Percentiles rank a stretch among this genome's conserved stretches.
These are phyloP conservation scores for Penicillium psychrofluorescens DNA, from an alignment of 495 filamentous ascomycete species.

Conservation along the genomic window DNA sequence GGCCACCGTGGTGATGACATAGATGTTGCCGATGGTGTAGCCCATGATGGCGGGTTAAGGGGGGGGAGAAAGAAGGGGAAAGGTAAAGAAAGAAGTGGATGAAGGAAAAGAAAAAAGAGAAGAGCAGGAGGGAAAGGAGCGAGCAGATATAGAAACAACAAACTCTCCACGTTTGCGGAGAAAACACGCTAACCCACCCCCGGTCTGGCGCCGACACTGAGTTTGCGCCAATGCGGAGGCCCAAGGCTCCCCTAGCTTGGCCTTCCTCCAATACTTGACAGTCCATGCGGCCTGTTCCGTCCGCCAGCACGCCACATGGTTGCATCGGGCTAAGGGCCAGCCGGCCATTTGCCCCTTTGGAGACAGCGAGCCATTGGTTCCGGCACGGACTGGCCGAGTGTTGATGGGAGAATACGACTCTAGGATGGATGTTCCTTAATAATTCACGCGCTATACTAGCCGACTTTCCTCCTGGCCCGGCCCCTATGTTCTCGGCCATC, in stretches of 20 bases:
- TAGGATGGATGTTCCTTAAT: no score
- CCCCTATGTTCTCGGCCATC: no score
- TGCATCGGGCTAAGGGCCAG: not conserved
- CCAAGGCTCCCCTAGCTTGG: not conserved
- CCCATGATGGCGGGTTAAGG: not conserved
- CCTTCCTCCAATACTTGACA: not conserved
- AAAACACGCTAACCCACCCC: not conserved
- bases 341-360: not conserved
- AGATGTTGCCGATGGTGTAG: conserved; percentile 44
- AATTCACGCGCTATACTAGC: no score
- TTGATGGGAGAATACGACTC: no score
- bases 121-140: not conserved
- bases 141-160: not conserved
- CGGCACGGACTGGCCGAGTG: no score
- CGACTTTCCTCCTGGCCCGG: no score
- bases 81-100: not conserved
- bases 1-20: conserved; percentile 66
- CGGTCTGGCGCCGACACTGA: not conserved
- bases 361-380: no score
- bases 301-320: not conserved
- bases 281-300: not conserved
- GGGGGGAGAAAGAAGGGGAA: not conserved
- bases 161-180: not conserved
- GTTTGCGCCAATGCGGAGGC: not conserved
- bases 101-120: not conserved